These are phyloP conservation scores for Heliamphora exappendiculata DNA, from an alignment of 148 eudicot genomes.

Conservation along the genomic window DNA sequence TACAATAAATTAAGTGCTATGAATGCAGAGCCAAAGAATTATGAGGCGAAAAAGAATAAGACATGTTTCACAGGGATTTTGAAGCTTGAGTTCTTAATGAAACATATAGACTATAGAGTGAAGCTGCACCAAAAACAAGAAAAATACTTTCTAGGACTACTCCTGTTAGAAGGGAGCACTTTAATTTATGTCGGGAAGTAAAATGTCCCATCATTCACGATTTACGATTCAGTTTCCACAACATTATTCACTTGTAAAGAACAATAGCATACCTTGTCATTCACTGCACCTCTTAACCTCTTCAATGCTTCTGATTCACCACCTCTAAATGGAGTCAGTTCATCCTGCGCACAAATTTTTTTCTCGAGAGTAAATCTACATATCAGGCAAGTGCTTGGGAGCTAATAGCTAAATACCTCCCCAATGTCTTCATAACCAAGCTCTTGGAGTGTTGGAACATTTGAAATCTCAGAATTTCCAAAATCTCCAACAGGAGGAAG, in stretches of 20 bases:
- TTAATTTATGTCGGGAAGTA: background rate
- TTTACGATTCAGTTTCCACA: background rate
- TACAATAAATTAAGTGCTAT: background rate
- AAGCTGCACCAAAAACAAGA: background rate
- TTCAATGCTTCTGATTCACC: constrained; percentile 88
- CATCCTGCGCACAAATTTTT: constrained; percentile 40
- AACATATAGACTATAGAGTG: background rate
- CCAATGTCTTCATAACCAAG: constrained; percentile 57
- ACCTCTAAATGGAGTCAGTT: constrained; percentile 70
- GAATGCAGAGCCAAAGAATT: background rate
- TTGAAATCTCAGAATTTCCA: constrained; percentile 33
- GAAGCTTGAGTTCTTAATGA: background rate
- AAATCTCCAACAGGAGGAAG: constrained; percentile 59
- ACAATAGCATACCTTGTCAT: constrained; percentile 42
- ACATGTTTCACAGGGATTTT: background rate
- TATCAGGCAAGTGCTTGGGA: background rate
- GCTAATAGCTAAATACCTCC: constrained; percentile 35
- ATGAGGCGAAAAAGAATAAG: background rate
- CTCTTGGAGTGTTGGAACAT: constrained; percentile 67
- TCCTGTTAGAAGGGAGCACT: background rate
- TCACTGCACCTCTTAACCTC: constrained; percentile 50
- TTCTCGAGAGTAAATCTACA: background rate
- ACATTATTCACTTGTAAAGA: background rate
- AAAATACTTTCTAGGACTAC: background rate
- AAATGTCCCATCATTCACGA: background rate